Percentiles rank a stretch among this genome's conserved stretches.
Conservation (phyloP, 108 stramenopile genomes). For the Conticribra guillardii region DNA sequence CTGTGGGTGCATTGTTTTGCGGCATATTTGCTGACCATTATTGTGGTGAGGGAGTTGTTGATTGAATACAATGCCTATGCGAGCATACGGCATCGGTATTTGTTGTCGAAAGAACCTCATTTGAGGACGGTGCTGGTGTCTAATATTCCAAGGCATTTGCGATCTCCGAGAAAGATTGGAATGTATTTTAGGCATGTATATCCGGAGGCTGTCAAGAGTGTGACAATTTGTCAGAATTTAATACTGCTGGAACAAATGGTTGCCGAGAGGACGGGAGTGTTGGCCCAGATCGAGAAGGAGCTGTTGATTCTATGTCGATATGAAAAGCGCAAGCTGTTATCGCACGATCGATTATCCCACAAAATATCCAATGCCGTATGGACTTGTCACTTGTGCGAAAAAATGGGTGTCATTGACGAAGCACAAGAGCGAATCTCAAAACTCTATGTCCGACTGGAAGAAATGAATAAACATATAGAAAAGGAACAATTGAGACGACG, state of each 20-base stretch:
- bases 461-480: constrained; percentile 74
- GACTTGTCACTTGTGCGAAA: constrained; percentile 64
- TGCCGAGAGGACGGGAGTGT: constrained; percentile 56
- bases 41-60: constrained; percentile 81
- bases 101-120: constrained; percentile 84
- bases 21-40: constrained; percentile 83
- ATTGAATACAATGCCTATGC: constrained; percentile 88
- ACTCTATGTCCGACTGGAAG: constrained; percentile 70
- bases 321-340: constrained; percentile 76
- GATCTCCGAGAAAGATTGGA: constrained; percentile 71
- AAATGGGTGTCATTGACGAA: constrained; percentile 69
- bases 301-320: constrained; percentile 70
- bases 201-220: constrained; percentile 83
- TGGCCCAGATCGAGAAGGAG: constrained; percentile 81
- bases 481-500: constrained; percentile 74
- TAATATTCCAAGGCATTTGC: constrained; percentile 89
- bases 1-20: constrained; percentile 92
- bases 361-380: constrained; percentile 48
- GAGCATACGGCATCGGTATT: constrained; percentile 86
- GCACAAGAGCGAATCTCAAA: constrained; percentile 78
- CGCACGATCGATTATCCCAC: constrained; percentile 33
- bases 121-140: constrained; percentile 86
- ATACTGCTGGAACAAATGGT: constrained; percentile 72
- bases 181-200: constrained; percentile 89
- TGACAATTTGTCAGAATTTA: constrained; percentile 89